Conservation (phyloP, 768 basidiomycete species). For the Lactarius hengduanensis region DNA sequence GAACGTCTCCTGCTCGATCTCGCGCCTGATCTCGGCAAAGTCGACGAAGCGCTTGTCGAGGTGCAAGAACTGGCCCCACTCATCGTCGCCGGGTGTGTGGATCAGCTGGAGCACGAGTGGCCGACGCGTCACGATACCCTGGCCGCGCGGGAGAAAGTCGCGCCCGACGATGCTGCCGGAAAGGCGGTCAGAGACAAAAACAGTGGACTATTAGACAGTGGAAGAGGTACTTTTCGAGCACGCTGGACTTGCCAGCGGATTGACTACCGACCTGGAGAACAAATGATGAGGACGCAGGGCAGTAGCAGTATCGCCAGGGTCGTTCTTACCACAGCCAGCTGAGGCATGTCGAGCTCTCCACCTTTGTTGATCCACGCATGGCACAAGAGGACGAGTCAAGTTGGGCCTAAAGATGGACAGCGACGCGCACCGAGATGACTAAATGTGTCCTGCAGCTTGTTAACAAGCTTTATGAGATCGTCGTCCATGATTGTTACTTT, state of each 20-base stretch:
- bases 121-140: slow-evolving; percentile 94
- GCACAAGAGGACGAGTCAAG: slow-evolving; percentile 15
- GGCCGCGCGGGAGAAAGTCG: slow-evolving; percentile 84
- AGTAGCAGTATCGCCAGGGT: too few species aligned
- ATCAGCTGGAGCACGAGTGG: slow-evolving; percentile 95
- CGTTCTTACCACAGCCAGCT: slow-evolving; percentile 76
- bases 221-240: slow-evolving; percentile 77
- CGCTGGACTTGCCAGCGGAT: slow-evolving; percentile 94
- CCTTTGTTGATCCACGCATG: slow-evolving; percentile 42
- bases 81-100: slow-evolving; percentile 76
- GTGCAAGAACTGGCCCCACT: slow-evolving; percentile 98
- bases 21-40: slow-evolving; percentile 88
- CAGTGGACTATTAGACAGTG: background rate
- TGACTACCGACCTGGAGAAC: slow-evolving; percentile 83
- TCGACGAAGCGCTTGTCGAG: slow-evolving; percentile 97
- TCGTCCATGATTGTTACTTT: slow-evolving; percentile 71
- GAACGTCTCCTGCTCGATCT: slow-evolving; percentile 98
- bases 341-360: slow-evolving; percentile 91
- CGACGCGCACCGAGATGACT: slow-evolving; percentile 70
- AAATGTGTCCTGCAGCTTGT: slow-evolving; percentile 93
- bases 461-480: slow-evolving; percentile 91
- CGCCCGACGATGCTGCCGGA: slow-evolving; percentile 77
- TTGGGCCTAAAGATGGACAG: slow-evolving; percentile 19
- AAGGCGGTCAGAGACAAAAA: background rate
- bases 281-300: background rate